Evolutionary conservation across 75 land plant species (phyloP).

Genomic region (Ceratopteris richardii): DNA sequence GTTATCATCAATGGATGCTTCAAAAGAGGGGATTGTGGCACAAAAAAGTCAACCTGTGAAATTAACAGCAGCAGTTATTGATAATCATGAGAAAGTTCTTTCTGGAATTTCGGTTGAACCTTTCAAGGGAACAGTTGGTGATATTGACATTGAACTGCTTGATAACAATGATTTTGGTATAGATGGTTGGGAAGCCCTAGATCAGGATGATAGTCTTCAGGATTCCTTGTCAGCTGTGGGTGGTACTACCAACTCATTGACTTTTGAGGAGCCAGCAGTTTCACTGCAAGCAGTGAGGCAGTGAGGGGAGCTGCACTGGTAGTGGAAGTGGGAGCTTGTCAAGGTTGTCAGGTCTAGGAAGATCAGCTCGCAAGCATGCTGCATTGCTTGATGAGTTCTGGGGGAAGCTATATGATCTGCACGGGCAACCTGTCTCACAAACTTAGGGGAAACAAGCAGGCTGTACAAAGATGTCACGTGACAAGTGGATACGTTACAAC

Average conservation of each 20-base stretch:
- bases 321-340: conserved; percentile 85
- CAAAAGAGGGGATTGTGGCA: background rate
- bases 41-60: background rate
- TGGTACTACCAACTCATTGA: conserved; percentile 19
- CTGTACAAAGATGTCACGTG: background rate
- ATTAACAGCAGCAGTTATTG: background rate
- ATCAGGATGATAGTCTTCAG: conserved; percentile 27
- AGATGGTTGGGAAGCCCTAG: conserved; percentile 43
- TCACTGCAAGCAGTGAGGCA: conserved; percentile 57
- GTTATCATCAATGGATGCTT: background rate
- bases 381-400: conserved; percentile 88
- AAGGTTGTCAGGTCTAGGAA: conserved; percentile 77
- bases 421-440: conserved; percentile 63
- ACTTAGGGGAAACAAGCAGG: background rate
- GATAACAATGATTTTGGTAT: conserved; percentile 58
- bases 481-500: conserved; percentile 1
- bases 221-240: conserved; percentile 23
- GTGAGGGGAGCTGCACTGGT: conserved; percentile 24
- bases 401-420: conserved; percentile 83
- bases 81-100: background rate
- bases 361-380: conserved; percentile 86
- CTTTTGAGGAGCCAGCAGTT: conserved; percentile 59
- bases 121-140: conserved; percentile 22
- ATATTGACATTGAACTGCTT: conserved; percentile 15
- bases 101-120: conserved; percentile 10